phyloP scores from a whole-genome alignment of 2,329 filamentous ascomycete species.

The Helotiales sp. region DNA sequence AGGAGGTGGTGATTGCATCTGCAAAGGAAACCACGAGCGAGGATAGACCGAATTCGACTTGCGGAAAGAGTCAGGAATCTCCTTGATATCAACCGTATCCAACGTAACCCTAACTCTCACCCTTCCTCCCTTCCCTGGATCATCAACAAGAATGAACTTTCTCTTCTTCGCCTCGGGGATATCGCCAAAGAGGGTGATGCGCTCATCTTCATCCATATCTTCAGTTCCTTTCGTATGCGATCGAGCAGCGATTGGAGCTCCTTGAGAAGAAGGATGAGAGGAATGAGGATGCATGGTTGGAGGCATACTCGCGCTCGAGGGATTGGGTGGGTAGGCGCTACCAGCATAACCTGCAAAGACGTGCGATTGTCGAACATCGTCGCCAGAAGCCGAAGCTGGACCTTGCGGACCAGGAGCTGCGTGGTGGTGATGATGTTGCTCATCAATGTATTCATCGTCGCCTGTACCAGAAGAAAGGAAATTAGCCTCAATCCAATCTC shows the following conservation, averaged over 20 bases:
- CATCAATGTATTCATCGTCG: constrained; percentile 61
- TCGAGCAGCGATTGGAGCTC: constrained; percentile 38
- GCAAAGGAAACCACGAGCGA: constrained; percentile 85
- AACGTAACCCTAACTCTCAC: constrained; percentile 89
- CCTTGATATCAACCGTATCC: constrained; percentile 90
- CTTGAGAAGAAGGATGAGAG: constrained; percentile 46
- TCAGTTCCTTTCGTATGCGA: constrained; percentile 33
- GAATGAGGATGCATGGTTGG: constrained; percentile 55
- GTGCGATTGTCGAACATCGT: constrained; percentile 72
- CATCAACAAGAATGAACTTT: constrained; percentile 96
- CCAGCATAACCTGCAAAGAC: constrained; percentile 70
- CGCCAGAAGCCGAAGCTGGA: constrained; percentile 52
- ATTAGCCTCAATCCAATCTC: constrained; percentile 38
- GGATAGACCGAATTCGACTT: constrained; percentile 88
- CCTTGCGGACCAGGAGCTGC: constrained; percentile 53
- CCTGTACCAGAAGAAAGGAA: constrained; percentile 43
- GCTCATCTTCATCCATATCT: constrained; percentile 45
- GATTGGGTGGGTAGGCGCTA: constrained; percentile 57
- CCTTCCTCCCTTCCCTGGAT: constrained; percentile 75
- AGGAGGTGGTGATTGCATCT: constrained; percentile 85
- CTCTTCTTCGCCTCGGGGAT: constrained; percentile 87
- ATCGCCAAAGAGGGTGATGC: constrained; percentile 79
- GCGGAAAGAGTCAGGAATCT: constrained; percentile 94
- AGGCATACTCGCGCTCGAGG: constrained; percentile 51
- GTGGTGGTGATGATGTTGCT: constrained; percentile 67